Evolutionary conservation across 2,329 filamentous ascomycete species (phyloP), one percentile per base, ranked within the genome.

Genomic region (Raffaelea albimanens): DNA sequence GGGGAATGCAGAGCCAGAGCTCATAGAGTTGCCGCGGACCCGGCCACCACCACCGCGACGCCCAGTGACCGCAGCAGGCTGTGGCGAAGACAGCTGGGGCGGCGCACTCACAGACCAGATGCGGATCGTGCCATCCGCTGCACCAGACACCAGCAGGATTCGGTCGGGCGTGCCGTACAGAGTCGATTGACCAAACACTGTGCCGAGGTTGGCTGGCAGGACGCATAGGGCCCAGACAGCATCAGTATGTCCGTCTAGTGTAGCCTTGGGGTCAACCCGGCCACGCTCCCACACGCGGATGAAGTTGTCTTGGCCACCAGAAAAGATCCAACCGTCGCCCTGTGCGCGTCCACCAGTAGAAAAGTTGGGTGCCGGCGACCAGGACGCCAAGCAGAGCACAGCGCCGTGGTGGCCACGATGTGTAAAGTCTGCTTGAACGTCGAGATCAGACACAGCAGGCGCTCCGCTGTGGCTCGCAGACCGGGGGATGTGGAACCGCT

Each of bases 321-420:
- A 97, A 65, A 98, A 98, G 55, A 98, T 90, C 93, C 93, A 98
- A 23, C 93, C 93, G 57, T 97, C 93, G 29, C 91, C 91, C 57
- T 85, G 81, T 8, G 87, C 87, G 53, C 90, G 81, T 7, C 90
- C 89, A 33, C 90, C 87, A 18, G 88, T 94, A 8, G 87, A 85
- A 62, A 96, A 95, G 59, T 87, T 93, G 22, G 87, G 86, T 2
- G 87, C 83, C 2, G 88, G 83, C 2, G 88, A 89, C 74, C 88
- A 96, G 3, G 91, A 85, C 0, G 91, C 83, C 22, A 98, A 69
- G 40, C 81, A 88, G 38, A 94, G 85, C 2, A 98, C 90, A 2
- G 89, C 81, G 3, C 93, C 91, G n/a, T 83, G 78, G 61, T 98
- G 93, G 10, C 93, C 93, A 48, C 93, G 81, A 61, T 98, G 93